Evolutionary conservation across 2,329 filamentous ascomycete species (phyloP).

Genomic region (Penicillium griseofulvum): DNA sequence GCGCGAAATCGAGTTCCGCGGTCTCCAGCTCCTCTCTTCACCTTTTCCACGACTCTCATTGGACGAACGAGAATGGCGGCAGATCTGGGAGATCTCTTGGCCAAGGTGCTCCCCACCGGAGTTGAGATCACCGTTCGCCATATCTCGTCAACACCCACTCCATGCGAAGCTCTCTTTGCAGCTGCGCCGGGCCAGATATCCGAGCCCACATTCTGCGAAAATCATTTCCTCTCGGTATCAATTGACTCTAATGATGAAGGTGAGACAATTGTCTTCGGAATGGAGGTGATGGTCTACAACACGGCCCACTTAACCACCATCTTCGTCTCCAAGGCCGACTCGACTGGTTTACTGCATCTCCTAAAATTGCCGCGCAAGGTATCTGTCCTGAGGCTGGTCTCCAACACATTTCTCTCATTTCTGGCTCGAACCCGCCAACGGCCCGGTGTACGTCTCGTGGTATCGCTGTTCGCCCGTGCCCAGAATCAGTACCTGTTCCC

Average conservation of each 20-base stretch:
- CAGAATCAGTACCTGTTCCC: conserved; percentile 95
- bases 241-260: conserved; percentile 36
- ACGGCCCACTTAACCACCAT: conserved; percentile 78
- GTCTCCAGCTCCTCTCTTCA: conserved; percentile 17
- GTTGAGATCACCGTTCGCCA: conserved; percentile 73
- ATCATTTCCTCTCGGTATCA: conserved; percentile 69
- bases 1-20: conserved; percentile 11
- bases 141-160: conserved; percentile 77
- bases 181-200: conserved; percentile 68
- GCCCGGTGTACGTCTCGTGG: conserved; percentile 64
- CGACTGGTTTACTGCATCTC: conserved; percentile 78
- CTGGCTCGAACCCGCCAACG: conserved; percentile 67
- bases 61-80: conserved; percentile 26
- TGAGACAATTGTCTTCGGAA: conserved; percentile 71
- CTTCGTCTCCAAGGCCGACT: conserved; percentile 96
- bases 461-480: conserved; percentile 88
- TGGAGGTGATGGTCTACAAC: conserved; percentile 85
- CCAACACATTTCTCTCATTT: conserved; percentile 71
- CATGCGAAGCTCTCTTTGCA: conserved; percentile 73
- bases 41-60: conserved; percentile 18
- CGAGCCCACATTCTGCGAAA: conserved; percentile 81
- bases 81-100: conserved; percentile 48
- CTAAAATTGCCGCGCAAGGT: conserved; percentile 61
- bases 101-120: conserved; percentile 52
- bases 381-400: conserved; percentile 68